phyloP scores from a whole-genome alignment of 768 basidiomycete species.

The Vararia minispora region DNA sequence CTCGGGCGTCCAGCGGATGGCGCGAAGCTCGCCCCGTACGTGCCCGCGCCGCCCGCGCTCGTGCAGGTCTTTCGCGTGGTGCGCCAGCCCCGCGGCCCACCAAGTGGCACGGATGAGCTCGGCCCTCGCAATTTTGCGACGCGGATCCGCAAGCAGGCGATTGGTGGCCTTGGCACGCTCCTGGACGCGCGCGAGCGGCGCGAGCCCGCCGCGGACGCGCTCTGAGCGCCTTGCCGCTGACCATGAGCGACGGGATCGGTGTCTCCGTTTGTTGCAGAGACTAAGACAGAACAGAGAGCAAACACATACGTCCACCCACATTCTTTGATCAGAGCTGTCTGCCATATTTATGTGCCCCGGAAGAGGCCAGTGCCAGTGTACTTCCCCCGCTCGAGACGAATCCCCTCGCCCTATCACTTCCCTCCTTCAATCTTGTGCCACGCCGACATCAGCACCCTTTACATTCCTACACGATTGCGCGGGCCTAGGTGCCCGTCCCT shows the following conservation, averaged over 20 bases:
- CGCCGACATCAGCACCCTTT: too few species aligned
- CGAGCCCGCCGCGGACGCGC: slow-evolving; percentile 63
- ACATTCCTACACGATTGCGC: too few species aligned
- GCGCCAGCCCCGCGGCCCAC: slow-evolving; percentile 83
- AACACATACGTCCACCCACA: slow-evolving; percentile 4
- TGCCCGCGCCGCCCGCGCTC: slow-evolving; percentile 26
- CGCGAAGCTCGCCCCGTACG: slow-evolving; percentile 27
- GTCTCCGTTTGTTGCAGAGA: slow-evolving; percentile 7
- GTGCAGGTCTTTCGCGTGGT: slow-evolving; percentile 37
- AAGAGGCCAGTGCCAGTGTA: slow-evolving; percentile 6
- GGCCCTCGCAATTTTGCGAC: slow-evolving; percentile 85
- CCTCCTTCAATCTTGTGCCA: too few species aligned
- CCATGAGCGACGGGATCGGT: slow-evolving; percentile 1
- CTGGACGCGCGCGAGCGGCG: slow-evolving; percentile 76
- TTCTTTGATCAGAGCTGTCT: slow-evolving; percentile 13
- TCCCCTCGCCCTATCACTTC: slow-evolving; percentile 8
- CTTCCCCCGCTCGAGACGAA: slow-evolving; percentile 11
- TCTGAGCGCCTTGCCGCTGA: slow-evolving; percentile 25
- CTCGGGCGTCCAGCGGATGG: slow-evolving; percentile 50
- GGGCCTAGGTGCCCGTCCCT: too few species aligned
- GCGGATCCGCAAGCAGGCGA: slow-evolving; percentile 74
- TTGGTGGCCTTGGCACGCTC: slow-evolving; percentile 68
- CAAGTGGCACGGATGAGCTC: slow-evolving; percentile 77
- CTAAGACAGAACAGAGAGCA: too few species aligned
- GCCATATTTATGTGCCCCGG: slow-evolving; percentile 10